phyloP scores from a whole-genome alignment of 805 yeast species.

The Saccharomycopsis javanensis region DNA sequence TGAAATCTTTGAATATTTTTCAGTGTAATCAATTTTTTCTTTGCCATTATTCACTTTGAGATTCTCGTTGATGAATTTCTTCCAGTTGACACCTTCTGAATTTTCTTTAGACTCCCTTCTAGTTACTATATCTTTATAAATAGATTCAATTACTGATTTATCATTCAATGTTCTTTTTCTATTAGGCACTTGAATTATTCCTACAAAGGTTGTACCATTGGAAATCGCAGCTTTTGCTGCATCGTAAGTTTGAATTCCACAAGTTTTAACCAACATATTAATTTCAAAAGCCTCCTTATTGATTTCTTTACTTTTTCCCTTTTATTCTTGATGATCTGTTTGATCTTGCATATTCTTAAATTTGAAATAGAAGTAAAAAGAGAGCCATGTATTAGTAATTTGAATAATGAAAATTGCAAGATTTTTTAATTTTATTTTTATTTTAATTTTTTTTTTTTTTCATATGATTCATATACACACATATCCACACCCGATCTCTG shows the following conservation, averaged over 20 bases:
- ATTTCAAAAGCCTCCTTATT: no score
- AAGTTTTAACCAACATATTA: conserved; percentile 55
- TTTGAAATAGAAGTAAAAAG: no score
- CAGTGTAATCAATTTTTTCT: conserved; percentile 19
- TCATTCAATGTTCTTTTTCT: conserved; percentile 58
- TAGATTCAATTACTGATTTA: conserved; percentile 18
- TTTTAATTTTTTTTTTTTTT: no score
- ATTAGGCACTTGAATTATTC: conserved; percentile 80
- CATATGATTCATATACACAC: no score
- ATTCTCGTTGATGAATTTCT: neutral
- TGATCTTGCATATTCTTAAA: no score
- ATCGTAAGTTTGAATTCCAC: conserved; percentile 64
- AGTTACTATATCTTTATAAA: conserved; percentile 39
- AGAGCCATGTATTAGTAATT: no score
- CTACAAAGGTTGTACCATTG: conserved; percentile 66
- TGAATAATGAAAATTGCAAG: no score
- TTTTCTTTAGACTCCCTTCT: conserved; percentile 21
- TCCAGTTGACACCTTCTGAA: conserved; percentile 17
- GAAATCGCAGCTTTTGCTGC: conserved; percentile 66
- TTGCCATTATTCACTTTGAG: neutral
- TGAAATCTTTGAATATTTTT: conserved; percentile 28
- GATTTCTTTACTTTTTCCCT: no score
- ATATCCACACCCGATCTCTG: no score
- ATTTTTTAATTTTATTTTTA: no score
- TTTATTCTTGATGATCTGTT: no score